Evolutionary conservation across 1,139 yeast species (phyloP), one percentile per base, ranked within the genome.

Genomic region (Eremothecium sinecaudum): DNA sequence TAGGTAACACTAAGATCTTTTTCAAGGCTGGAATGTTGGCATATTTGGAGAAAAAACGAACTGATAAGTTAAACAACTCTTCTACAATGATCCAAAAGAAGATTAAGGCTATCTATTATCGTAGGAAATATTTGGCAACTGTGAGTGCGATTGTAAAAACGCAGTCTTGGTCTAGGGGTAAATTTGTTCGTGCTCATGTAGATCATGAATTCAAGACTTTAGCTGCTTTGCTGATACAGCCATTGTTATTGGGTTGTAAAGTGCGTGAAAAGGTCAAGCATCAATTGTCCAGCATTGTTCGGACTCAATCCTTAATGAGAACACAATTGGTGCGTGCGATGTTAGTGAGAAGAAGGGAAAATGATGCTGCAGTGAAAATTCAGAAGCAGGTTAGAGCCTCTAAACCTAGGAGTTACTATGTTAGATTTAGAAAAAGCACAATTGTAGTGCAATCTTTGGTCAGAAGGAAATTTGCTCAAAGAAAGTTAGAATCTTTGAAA

Each of bases 1-100:
- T 83, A 44, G 92, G 92, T 63, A 73, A 77, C 49, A 81, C 95
- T 25, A 90, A 90, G 59, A 84, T 90, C 32, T 90, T 90, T 62
- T 90, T 90, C 68, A 86, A 87, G 58, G 94, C 96, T 24, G 98
- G 98, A 51, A 84, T 90, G 69, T 69, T 90, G 53, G 98, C 97
- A 13, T 79, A 79, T 46, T 72, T 90, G 45, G 98, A 90, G 62
- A 84, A 84, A 47, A 63, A 80, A 50, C 76, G 97, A 58, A 64
- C 84, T 17, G 84, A 79, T 47, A 81, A 84, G 49, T 71, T 86
- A 44, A 72, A 72, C 53, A 71, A 64, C 37, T 79, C 94, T 35
- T 95, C 95, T 3, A 77, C 77, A 16, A 64, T 80, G 62, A 79
- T 90, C 45, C 98, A 90, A 63, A 86, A 84, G 71, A 75, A 82